Evolutionary conservation across 2,329 filamentous ascomycete genomes (phyloP).

Genomic region (Aspergillus fructus): DNA sequence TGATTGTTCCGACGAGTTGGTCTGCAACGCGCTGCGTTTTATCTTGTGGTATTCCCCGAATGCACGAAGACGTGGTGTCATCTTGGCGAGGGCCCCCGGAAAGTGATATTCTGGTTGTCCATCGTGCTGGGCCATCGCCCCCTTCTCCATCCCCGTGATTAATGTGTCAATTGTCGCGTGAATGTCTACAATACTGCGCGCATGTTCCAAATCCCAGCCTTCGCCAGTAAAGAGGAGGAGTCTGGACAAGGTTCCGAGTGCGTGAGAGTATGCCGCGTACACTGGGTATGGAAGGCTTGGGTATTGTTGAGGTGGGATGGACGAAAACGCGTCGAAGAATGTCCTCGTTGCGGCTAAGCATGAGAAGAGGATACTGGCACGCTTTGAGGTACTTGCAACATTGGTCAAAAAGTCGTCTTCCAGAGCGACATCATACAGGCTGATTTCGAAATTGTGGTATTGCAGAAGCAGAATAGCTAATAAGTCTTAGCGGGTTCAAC

Average conservation of each 20-base stretch:
- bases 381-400: not conserved
- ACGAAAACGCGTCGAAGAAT: not conserved
- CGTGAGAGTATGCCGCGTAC: not conserved
- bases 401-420: constrained; percentile 37
- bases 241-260: not conserved
- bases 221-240: not conserved
- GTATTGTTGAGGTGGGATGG: not conserved
- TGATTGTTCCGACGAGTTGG: not conserved
- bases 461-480: constrained; percentile 26
- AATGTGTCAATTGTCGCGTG: not conserved
- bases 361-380: not conserved
- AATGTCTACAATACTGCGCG: not conserved
- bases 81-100: not conserved
- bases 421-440: constrained; percentile 26
- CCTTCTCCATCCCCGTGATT: not conserved
- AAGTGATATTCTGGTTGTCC: not conserved
- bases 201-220: not conserved
- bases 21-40: not conserved
- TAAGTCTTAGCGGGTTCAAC: constrained; percentile 1
- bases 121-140: too few species aligned
- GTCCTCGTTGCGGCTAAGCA: not conserved
- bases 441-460: constrained; percentile 26
- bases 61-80: not conserved
- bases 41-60: not conserved
- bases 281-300: not conserved